Evolutionary conservation across 148 eudicot species (phyloP), one percentile per base, ranked within the genome.

Genomic region (Salicornia ramosissima): DNA sequence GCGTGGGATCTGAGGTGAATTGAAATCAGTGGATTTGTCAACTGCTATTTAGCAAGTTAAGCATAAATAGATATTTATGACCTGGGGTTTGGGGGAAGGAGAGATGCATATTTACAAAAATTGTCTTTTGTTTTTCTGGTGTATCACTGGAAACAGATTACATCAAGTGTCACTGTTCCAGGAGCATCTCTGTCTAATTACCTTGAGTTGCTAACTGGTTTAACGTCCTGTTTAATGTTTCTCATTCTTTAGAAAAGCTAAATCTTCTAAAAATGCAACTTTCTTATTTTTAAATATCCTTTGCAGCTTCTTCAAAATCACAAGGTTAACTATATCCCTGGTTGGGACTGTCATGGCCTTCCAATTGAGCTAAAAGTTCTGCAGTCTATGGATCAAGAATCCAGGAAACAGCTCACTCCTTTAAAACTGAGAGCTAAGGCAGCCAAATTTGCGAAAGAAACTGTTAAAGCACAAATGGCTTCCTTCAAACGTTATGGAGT

Each of bases 331-430:
- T 94, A 83, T 74, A 81, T 94, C 47, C 97, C 99, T 80, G 99
- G 99, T 53, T 94, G 97, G 99, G 99, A 94, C 80, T 94, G 99
- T 72, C 99, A 94, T 73, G 99, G 99, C 34, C 83, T 94, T 78
- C 99, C 99, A 29, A 94, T 94, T 65, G 99, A 94, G 82, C 78
- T 94, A 72, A 94, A 91, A 86, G 99, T 94, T 65, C 81, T 94
- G 80, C 97, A 91, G 83, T 91, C 97, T 45, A 78, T 89, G 83
- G 96, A 89, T 73, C 83, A 89, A 54, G 88, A 94, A 75, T 78
- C 90, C 72, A 87, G 99, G 74, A 89, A 87, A 79, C 90, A 86
- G 76, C 91, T 94, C 56, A 94, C 99, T 39, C 88, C 99, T 52
- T 10, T 91, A 60, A 90, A 94, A 80, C 79, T 94, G 83, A 87